Base-by-base conservation (phyloP, 352 stramenopile genomes). In the Hyaloperonospora arabidopsidis region DNA sequence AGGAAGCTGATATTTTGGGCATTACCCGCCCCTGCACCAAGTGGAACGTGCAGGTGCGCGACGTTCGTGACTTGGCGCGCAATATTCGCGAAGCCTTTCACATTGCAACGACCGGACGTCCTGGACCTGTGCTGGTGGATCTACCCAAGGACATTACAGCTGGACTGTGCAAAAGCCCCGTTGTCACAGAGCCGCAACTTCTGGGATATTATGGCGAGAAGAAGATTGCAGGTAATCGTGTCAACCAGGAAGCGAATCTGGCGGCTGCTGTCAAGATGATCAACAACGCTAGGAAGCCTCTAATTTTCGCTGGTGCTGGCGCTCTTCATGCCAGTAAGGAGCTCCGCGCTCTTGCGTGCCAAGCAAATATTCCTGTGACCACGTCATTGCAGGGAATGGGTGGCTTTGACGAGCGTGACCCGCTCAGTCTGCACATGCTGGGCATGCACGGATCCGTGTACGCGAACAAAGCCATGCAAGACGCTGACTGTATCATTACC, bases 371-470 rank as follows among this genome's bases (percentile, higher is more conserved):
- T 58, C 94, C 94, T 17, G 90, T 98, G 34, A 96, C 93, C 5
- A 97, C 93, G 7, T 97, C 94, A 53, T 76, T 98, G 25, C 93
- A 93, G 62, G 94, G 86, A 14, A 86, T 98, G 66, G 94, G 94
- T 34, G 74, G 75, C 6, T 98, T 98, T 52, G 92, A 98, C 51
- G 94, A 98, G 64, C 74, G 89, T 40, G 84, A 97, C 67, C 72
- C 84, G 38, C 83, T 98, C 15, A 95, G 90, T 72, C 79, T 97
- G 47, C 95, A 98, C 65, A 98, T 98, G 91, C 72, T 98, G 32
- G 93, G 94, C 36, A 98, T 98, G 94, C 94, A 98, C 73, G 94
- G 93, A 6, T 97, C 95, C 18, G 88, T 94, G 39, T 98, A 96
- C 58, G 93, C 94, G 36, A 98, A 98, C 77, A 97, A 97, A 55